These are phyloP conservation scores for Sorghum bicolor DNA, from an alignment of 176 grass and related monocot genomes.

Conservation along the genomic window Sorghum_bicolor_NCBIv3 NC_012872.2:61962001-61962500, in stretches of 20 bases:
- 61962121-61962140: not conserved
- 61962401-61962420: constrained; percentile 27
- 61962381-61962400: not conserved
- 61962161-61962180: not conserved
- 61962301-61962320: constrained; percentile 9
- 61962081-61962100: not conserved
- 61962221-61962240: no score
- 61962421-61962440: constrained; percentile 1
- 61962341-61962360: not conserved
- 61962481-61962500: constrained; percentile 19
- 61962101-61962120: not conserved
- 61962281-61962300: not conserved
- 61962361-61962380: not conserved
- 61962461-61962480: not conserved
- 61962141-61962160: no score
- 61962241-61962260: not conserved
- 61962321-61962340: not conserved
- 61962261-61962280: not conserved
- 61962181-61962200: constrained; percentile 13
- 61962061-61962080: not conserved
- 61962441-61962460: not conserved
- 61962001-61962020: not conserved
- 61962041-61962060: no score
- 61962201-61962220: constrained; percentile 7
- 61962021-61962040: not conserved